Conservation (phyloP, 2,329 filamentous ascomycete species). For the Metarhizium sp. region DNA sequence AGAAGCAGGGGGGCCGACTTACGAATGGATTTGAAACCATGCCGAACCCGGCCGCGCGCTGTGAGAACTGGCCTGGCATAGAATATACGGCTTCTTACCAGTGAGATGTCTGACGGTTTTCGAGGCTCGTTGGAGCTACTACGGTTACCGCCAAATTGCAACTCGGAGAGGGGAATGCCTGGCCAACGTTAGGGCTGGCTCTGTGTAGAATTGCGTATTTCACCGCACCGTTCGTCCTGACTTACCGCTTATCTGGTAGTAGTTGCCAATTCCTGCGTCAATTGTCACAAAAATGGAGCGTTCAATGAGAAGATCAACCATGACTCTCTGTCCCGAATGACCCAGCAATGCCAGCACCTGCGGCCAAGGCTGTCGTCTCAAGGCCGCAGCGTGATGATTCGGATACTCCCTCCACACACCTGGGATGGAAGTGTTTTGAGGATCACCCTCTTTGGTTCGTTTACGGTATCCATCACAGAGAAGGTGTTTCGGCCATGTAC, state of each 20-base stretch:
- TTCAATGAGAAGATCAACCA: slow-evolving; percentile 68
- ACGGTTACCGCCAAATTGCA: slow-evolving; percentile 15
- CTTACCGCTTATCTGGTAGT: slow-evolving; percentile 70
- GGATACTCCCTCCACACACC: slow-evolving; percentile 55
- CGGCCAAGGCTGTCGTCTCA: slow-evolving; percentile 69
- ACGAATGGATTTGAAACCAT: slow-evolving; percentile 78
- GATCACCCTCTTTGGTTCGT: slow-evolving; percentile 20
- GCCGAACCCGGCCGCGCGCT: slow-evolving; percentile 54
- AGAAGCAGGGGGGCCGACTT: slow-evolving; percentile 23
- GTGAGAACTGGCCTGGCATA: slow-evolving; percentile 71
- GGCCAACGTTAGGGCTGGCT: slow-evolving; percentile 6
- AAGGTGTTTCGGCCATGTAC: slow-evolving; percentile 55
- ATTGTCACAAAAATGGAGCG: slow-evolving; percentile 66
- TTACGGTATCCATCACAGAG: slow-evolving; percentile 76
- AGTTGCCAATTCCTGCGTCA: slow-evolving; percentile 51
- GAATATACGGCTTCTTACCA: slow-evolving; percentile 77
- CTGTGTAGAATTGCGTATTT: background rate
- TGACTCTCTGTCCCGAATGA: slow-evolving; percentile 62
- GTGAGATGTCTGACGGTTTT: slow-evolving; percentile 51
- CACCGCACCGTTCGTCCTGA: background rate
- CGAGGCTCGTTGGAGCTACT: slow-evolving; percentile 4
- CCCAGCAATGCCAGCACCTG: slow-evolving; percentile 67
- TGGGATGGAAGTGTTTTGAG: slow-evolving; percentile 40
- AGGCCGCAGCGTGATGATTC: slow-evolving; percentile 58
- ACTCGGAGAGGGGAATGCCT: slow-evolving; percentile 43